These are phyloP conservation scores for Gossypium anomalum DNA, from an alignment of 345 rosid species.

Conservation along the genomic window DNA sequence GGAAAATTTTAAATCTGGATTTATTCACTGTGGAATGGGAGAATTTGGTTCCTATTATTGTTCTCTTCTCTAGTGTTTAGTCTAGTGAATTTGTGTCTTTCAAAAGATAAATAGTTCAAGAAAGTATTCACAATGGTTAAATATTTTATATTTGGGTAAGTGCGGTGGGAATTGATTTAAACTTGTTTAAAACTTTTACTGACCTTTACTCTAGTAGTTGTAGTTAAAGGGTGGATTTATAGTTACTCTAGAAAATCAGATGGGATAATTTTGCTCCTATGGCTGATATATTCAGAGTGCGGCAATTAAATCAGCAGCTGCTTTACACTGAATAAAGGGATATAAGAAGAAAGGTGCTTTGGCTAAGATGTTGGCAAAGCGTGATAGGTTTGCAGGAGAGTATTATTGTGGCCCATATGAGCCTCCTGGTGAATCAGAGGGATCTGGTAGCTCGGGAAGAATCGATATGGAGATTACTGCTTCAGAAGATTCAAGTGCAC, in stretches of 20 bases:
- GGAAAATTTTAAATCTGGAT: not conserved
- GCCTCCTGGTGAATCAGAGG: conserved; percentile 74
- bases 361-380: conserved; percentile 48
- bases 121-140: not conserved
- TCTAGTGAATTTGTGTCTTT: not conserved
- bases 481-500: conserved; percentile 63
- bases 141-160: not conserved
- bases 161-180: not conserved
- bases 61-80: not conserved
- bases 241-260: not conserved
- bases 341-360: conserved; percentile 10
- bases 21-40: not conserved
- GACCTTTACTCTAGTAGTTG: not conserved
- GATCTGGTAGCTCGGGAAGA: conserved; percentile 76
- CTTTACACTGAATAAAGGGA: conserved; percentile 7
- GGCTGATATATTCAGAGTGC: conserved; percentile 34
- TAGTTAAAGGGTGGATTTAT: not conserved
- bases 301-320: conserved; percentile 11
- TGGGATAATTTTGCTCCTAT: conserved; percentile 26
- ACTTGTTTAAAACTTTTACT: not conserved
- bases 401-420: conserved; percentile 44
- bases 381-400: conserved; percentile 46
- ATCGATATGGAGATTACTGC: conserved; percentile 63
- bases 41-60: not conserved
- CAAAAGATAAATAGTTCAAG: not conserved